Percentiles rank a stretch among this genome's conserved stretches.
Conservation (phyloP, 192 early-diverging fungal species). For the Coemansia sp. region DNA sequence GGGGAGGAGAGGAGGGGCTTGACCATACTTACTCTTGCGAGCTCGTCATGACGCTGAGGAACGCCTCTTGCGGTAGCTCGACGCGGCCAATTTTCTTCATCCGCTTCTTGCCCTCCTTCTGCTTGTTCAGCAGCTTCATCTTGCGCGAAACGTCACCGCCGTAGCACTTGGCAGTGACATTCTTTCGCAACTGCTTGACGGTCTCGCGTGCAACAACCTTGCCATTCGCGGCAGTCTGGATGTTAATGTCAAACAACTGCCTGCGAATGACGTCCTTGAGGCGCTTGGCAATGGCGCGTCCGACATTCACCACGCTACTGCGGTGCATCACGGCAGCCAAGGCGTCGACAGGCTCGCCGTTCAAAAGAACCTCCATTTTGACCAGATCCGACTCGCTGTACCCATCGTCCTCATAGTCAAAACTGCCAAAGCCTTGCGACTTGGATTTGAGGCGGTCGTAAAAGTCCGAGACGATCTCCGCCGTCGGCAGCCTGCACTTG, state of each 20-base stretch:
- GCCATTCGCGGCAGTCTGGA: conserved; percentile 84
- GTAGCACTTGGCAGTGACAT: conserved; percentile 97
- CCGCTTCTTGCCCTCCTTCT: conserved; percentile 95
- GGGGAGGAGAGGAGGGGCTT: too few relatives aligned
- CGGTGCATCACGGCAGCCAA: conserved; percentile 86
- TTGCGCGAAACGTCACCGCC: conserved; percentile 95
- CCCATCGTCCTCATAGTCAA: conserved; percentile 95
- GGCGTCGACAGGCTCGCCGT: conserved; percentile 90
- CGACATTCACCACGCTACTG: conserved; percentile 64
- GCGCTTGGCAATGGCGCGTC: conserved; percentile 78
- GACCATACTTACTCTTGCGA: neutral
- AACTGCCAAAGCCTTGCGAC: conserved; percentile 79
- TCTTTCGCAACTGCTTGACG: conserved; percentile 83
- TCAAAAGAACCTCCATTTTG: conserved; percentile 89
- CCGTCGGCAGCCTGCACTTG: conserved; percentile 84
- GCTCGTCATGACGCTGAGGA: conserved; percentile 56
- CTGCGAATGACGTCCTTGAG: conserved; percentile 81
- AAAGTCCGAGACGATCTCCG: conserved; percentile 94
- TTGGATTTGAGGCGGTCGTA: conserved; percentile 91
- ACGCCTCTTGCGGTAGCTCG: conserved; percentile 90
- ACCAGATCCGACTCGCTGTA: conserved; percentile 85
- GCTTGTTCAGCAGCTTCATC: conserved; percentile 95
- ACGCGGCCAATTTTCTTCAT: conserved; percentile 89
- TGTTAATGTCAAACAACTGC: conserved; percentile 92
- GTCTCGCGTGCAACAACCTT: conserved; percentile 86